phyloP scores from a whole-genome alignment of 257 asterid species.

The Fraxinus excelsior region DNA sequence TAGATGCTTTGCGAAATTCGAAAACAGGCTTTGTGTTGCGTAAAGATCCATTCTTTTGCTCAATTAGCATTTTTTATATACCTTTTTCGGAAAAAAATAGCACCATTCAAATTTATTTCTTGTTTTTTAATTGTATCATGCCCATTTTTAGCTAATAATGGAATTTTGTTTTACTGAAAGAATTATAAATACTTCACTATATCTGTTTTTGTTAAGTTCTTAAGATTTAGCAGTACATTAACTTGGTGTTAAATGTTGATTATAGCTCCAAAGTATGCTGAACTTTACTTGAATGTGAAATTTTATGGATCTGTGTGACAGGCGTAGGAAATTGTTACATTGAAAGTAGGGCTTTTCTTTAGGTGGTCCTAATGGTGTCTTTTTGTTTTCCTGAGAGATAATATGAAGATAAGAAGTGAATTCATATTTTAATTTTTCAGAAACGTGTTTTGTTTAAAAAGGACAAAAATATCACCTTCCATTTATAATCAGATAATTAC shows the following conservation, averaged over 20 bases:
- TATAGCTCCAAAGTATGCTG: not conserved
- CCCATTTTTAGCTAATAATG: not conserved
- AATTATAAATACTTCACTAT: not conserved
- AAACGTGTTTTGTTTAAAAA: not conserved
- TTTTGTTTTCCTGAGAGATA: not conserved
- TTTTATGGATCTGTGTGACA: not conserved
- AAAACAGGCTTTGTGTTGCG: not conserved
- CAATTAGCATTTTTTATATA: not conserved
- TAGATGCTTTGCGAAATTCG: not conserved
- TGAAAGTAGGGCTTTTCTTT: not conserved
- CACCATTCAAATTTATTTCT: not conserved
- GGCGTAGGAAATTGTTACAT: not conserved
- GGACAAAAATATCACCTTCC: not conserved
- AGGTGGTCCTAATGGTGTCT: not conserved
- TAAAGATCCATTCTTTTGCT: not conserved
- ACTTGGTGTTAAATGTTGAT: not conserved
- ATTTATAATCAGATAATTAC: not conserved
- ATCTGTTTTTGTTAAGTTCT: not conserved
- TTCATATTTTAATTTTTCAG: not conserved
- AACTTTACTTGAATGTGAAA: not conserved
- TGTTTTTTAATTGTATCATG: not conserved
- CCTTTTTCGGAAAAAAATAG: not conserved
- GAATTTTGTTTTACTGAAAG: not conserved
- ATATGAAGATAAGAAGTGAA: not conserved
- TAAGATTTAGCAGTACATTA: not conserved